These are phyloP conservation scores for Gossypium thurberi DNA, from an alignment of 345 rosid species.

Conservation along the genomic window DNA sequence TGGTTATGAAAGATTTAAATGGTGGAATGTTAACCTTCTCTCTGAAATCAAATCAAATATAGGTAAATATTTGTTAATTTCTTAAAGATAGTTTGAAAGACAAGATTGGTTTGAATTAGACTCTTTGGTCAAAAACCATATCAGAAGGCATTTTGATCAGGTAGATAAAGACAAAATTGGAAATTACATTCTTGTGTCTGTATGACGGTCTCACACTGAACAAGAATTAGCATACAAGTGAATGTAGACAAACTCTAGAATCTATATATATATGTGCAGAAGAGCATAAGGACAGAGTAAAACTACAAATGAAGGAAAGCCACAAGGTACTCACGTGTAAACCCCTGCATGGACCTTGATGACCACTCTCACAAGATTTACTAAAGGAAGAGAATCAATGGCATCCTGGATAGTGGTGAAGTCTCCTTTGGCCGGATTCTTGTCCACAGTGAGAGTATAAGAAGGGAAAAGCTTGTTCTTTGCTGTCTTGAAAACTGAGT, in stretches of 20 bases:
- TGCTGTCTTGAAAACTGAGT: constrained; percentile 65
- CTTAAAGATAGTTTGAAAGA: no score
- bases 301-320: not conserved
- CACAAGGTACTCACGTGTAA: constrained; percentile 59
- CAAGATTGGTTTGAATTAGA: not conserved
- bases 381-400: constrained; percentile 76
- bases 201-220: not conserved
- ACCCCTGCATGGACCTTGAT: constrained; percentile 92
- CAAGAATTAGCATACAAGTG: not conserved
- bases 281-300: not conserved
- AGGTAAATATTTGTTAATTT: no score
- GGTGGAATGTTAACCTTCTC: constrained; percentile 81
- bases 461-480: constrained; percentile 90
- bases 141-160: no score
- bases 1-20: constrained; percentile 73
- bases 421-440: constrained; percentile 60
- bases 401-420: constrained; percentile 87
- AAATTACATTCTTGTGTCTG: not conserved
- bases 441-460: constrained; percentile 50
- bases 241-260: no score
- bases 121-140: no score
- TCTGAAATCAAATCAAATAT: constrained; percentile 27
- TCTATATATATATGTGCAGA: not conserved
- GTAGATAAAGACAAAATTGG: no score
- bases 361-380: constrained; percentile 76